These are phyloP conservation scores for Mucor piriformis DNA, from an alignment of 371 early-diverging fungal species.

Conservation along the genomic window DNA sequence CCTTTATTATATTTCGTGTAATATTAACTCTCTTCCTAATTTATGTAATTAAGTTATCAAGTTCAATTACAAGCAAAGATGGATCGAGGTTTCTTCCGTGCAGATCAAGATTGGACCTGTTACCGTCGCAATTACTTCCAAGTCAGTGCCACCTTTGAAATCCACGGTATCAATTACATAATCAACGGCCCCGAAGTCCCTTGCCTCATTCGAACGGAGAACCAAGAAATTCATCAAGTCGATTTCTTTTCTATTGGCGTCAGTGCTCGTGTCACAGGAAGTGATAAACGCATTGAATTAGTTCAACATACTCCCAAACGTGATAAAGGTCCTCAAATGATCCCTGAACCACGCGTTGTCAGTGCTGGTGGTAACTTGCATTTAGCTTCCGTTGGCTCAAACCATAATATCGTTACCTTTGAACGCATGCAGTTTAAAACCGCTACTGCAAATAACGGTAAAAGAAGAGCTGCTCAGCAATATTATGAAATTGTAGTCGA, in stretches of 20 bases:
- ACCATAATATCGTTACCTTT: constrained; percentile 69
- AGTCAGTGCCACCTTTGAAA: constrained; percentile 71
- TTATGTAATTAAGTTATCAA: constrained; percentile 34
- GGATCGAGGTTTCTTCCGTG: constrained; percentile 79
- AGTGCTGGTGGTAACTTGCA: constrained; percentile 61
- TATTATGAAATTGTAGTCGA: constrained; percentile 77
- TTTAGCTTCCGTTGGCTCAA: constrained; percentile 44
- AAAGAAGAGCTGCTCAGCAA: constrained; percentile 86
- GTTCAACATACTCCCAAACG: constrained; percentile 92
- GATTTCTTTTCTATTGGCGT: constrained; percentile 71
- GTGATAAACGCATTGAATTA: constrained; percentile 71
- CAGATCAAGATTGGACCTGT: constrained; percentile 86
- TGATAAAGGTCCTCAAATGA: constrained; percentile 85
- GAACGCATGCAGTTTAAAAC: constrained; percentile 94
- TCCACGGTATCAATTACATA: constrained; percentile 50
- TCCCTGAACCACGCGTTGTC: constrained; percentile 67
- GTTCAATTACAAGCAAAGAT: constrained; percentile 66
- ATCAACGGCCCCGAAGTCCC: constrained; percentile 50
- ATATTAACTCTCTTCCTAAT: constrained; percentile 12
- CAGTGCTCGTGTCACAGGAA: constrained; percentile 57
- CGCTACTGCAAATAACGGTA: constrained; percentile 91
- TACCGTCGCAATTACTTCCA: constrained; percentile 93
- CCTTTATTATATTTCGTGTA: not conserved
- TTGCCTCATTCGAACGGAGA: constrained; percentile 50
- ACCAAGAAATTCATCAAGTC: constrained; percentile 39